phyloP scores from a whole-genome alignment of 2,329 filamentous ascomycete genomes.

The Xylariaceae sp. region DNA sequence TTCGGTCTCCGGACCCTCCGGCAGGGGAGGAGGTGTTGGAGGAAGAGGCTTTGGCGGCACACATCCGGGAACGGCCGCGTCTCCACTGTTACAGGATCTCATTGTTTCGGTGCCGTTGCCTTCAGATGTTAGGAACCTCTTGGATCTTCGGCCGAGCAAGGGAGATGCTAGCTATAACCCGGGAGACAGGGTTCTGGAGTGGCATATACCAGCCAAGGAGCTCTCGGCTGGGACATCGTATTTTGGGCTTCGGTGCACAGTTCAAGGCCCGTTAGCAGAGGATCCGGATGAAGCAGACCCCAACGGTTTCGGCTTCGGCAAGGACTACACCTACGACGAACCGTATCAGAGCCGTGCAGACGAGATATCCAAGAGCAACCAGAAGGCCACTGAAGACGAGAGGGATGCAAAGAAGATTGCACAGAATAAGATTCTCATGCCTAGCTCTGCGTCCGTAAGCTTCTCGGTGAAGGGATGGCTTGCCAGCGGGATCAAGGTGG shows the following conservation, averaged over 20 bases:
- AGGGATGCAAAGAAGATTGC: slow-evolving; percentile 61
- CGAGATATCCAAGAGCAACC: slow-evolving; percentile 38
- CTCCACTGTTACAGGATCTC: slow-evolving; percentile 74
- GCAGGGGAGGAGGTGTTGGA: slow-evolving; percentile 45
- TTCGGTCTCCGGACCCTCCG: slow-evolving; percentile 43
- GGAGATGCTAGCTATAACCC: slow-evolving; percentile 84
- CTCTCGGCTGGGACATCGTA: slow-evolving; percentile 66
- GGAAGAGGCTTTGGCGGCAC: slow-evolving; percentile 48
- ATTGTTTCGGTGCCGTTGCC: slow-evolving; percentile 79
- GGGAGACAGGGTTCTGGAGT: slow-evolving; percentile 73
- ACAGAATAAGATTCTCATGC: slow-evolving; percentile 78
- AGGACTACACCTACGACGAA: slow-evolving; percentile 57
- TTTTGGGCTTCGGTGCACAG: slow-evolving; percentile 78
- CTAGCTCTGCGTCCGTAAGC: slow-evolving; percentile 74
- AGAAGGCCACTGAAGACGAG: slow-evolving; percentile 42
- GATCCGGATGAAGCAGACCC: slow-evolving; percentile 50
- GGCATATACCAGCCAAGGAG: slow-evolving; percentile 80
- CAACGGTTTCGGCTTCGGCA: slow-evolving; percentile 55
- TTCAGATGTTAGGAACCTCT: slow-evolving; percentile 76
- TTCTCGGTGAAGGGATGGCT: slow-evolving; percentile 72
- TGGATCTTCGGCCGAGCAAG: slow-evolving; percentile 76
- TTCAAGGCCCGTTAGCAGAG: slow-evolving; percentile 66
- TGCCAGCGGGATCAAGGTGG: slow-evolving; percentile 67
- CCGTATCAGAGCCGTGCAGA: slow-evolving; percentile 55
- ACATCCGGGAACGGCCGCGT: slow-evolving; percentile 57